phyloP scores from a whole-genome alignment of 768 basidiomycete genomes.

The Tubosaeta sp. region DNA sequence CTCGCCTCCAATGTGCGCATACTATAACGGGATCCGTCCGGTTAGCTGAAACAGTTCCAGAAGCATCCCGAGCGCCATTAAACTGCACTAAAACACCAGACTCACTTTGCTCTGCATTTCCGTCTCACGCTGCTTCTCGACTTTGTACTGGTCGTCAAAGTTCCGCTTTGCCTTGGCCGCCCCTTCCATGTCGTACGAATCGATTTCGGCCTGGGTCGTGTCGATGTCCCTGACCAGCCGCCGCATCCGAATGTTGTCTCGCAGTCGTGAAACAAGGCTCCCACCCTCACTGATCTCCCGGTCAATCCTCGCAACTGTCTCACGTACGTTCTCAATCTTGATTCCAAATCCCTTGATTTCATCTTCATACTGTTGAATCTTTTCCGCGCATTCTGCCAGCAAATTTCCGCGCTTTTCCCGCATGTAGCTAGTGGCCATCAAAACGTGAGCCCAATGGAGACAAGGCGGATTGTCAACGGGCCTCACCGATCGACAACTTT shows the following conservation, averaged over 20 bases:
- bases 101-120: constrained; percentile 65
- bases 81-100: neutral
- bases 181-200: constrained; percentile 75
- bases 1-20: constrained; percentile 79
- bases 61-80: constrained; percentile 1
- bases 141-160: constrained; percentile 76
- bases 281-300: constrained; percentile 77
- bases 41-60: constrained; percentile 1
- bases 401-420: constrained; percentile 59
- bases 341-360: constrained; percentile 41
- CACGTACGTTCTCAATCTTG: constrained; percentile 39
- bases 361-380: constrained; percentile 46
- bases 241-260: constrained; percentile 80
- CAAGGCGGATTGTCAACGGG: neutral
- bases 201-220: constrained; percentile 66
- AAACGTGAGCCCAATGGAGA: neutral
- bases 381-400: constrained; percentile 54
- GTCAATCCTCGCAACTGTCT: constrained; percentile 55
- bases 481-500: constrained; percentile 61
- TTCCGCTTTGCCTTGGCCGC: constrained; percentile 79
- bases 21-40: constrained; percentile 39
- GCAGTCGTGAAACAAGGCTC: constrained; percentile 62
- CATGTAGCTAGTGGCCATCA: constrained; percentile 54
- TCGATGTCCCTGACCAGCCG: constrained; percentile 63
- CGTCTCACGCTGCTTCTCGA: constrained; percentile 68